A percentile compares a stretch with the other conserved stretches of the same genome.
Conservation (phyloP, 2,329 filamentous ascomycete species). For the Cladosporium oxysporum region DNA sequence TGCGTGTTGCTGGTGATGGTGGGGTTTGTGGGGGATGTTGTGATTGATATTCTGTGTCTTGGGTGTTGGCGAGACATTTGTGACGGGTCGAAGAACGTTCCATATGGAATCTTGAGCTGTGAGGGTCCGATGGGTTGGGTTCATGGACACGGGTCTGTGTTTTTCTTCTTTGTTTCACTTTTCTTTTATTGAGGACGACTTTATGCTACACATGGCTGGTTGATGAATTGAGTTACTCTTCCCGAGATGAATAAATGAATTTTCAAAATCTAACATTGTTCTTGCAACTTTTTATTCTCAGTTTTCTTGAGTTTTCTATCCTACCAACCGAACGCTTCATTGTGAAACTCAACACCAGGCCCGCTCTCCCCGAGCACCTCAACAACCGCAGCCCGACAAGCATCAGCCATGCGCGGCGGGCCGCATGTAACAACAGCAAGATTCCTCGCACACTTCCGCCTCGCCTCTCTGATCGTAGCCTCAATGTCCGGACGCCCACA, state of each 20-base stretch:
- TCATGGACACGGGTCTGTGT: neutral
- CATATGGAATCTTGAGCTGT: neutral
- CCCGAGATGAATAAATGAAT: neutral
- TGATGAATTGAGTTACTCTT: neutral
- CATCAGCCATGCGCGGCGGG: slow-evolving; percentile 26
- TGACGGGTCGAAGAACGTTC: neutral
- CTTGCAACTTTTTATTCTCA: neutral
- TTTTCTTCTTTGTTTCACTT: no score
- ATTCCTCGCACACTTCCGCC: slow-evolving; percentile 17
- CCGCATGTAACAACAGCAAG: slow-evolving; percentile 28
- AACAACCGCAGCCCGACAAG: slow-evolving; percentile 25
- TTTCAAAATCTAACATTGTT: neutral
- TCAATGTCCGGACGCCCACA: slow-evolving; percentile 27
- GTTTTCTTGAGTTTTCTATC: neutral
- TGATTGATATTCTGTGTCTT: neutral
- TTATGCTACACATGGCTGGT: neutral
- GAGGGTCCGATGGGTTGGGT: neutral
- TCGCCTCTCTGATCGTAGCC: slow-evolving; percentile 24
- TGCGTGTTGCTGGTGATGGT: neutral
- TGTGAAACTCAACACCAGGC: slow-evolving; percentile 25
- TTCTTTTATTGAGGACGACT: neutral
- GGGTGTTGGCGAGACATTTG: neutral
- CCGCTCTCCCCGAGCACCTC: slow-evolving; percentile 25
- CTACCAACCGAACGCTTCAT: slow-evolving; percentile 27
- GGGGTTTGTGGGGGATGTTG: neutral